Percentiles rank a stretch among this genome's conserved stretches.
phyloP scores from a whole-genome alignment of 2,329 filamentous ascomycete species.

The Monilinia polystroma region DNA sequence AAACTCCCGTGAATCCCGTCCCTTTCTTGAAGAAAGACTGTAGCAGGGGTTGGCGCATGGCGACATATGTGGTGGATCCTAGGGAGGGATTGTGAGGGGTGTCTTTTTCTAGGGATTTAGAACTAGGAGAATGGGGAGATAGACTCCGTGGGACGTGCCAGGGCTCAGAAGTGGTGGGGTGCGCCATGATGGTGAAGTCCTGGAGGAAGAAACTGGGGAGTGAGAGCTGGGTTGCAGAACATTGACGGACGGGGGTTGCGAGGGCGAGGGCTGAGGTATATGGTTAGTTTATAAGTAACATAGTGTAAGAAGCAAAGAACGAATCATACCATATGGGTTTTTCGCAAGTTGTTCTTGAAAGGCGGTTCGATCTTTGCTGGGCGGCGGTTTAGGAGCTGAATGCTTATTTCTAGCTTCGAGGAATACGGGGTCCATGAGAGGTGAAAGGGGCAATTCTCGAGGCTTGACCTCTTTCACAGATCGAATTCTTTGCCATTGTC shows the following conservation, averaged over 20 bases:
- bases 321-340: conserved; percentile 56
- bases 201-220: conserved; percentile 65
- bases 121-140: neutral
- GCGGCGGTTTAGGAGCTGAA: conserved; percentile 33
- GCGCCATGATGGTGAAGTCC: conserved; percentile 54
- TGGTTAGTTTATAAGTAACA: neutral
- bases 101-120: neutral
- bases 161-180: conserved; percentile 52
- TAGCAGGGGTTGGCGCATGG: conserved; percentile 20
- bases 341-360: conserved; percentile 57
- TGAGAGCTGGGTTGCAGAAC: conserved; percentile 47
- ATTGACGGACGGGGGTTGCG: conserved; percentile 58
- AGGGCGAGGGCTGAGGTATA: conserved; percentile 52
- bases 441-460: conserved; percentile 46
- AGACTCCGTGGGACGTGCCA: conserved; percentile 57
- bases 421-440: conserved; percentile 48
- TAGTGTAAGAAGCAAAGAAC: neutral
- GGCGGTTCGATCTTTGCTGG: conserved; percentile 43
- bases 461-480: conserved; percentile 12
- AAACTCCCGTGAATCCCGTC: neutral
- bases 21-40: conserved; percentile 4
- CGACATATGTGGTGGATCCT: conserved; percentile 24
- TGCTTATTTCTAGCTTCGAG: conserved; percentile 40
- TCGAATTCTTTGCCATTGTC: neutral
- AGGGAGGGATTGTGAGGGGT: conserved; percentile 4